Evolutionary conservation across 495 filamentous ascomycete species (phyloP).

Genomic region (Neurospora africana): DNA sequence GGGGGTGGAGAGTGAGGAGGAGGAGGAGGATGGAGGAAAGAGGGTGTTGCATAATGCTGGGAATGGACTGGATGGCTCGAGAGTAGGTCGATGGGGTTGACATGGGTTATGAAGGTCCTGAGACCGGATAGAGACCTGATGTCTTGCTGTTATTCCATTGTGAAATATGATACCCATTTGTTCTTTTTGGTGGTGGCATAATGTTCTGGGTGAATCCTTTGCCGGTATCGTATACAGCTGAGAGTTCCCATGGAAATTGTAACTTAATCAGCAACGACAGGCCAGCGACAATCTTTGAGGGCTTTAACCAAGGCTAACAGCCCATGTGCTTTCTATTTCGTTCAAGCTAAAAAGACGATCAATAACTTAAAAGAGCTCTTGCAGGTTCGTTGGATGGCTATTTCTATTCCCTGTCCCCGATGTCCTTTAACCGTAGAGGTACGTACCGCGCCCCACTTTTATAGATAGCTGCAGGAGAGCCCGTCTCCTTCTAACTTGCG

Average conservation of each 20-base stretch:
- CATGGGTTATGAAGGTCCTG: background rate
- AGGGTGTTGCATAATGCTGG: background rate
- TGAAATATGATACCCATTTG: background rate
- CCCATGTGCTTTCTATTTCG: background rate
- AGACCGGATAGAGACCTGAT: background rate
- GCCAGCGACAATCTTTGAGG: background rate
- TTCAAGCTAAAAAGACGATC: background rate
- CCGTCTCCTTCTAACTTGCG: background rate
- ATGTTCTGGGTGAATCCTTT: background rate
- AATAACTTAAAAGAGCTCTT: background rate
- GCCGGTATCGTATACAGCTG: too few relatives aligned
- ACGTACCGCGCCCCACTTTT: background rate
- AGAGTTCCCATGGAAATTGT: background rate
- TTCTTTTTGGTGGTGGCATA: background rate
- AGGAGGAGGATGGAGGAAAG: constrained; percentile 6
- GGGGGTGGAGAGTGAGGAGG: constrained; percentile 9
- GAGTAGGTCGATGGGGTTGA: background rate
- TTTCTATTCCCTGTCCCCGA: background rate
- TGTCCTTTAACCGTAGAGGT: background rate
- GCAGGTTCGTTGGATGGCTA: background rate
- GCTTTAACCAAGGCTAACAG: background rate
- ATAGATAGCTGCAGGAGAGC: background rate
- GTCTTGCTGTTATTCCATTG: background rate
- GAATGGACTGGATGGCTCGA: background rate
- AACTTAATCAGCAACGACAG: too few relatives aligned